These are phyloP conservation scores for Marasmius sp. DNA, from an alignment of 1,284 basidiomycete genomes.

Conservation along the genomic window DNA sequence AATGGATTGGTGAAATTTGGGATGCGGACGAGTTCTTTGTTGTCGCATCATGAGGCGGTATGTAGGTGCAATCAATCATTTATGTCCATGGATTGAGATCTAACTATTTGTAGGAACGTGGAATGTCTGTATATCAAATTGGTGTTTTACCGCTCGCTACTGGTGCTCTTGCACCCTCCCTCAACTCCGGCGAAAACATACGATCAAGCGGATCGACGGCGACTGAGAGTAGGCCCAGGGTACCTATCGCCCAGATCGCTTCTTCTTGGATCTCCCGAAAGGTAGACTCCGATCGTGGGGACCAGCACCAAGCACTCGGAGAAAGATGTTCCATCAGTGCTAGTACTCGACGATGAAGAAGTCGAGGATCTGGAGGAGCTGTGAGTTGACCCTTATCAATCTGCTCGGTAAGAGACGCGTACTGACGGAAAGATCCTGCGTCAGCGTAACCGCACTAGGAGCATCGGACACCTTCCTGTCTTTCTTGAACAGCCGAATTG, in stretches of 20 bases:
- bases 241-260: slow-evolving; percentile 10
- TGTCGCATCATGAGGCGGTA: slow-evolving; percentile 37
- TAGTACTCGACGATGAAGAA: slow-evolving; percentile 26
- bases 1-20: slow-evolving; percentile 28
- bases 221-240: neutral
- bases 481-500: too few species aligned
- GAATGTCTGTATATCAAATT: slow-evolving; percentile 20
- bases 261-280: slow-evolving; percentile 14
- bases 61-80: neutral
- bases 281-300: slow-evolving; percentile 18
- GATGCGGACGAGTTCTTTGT: slow-evolving; percentile 26
- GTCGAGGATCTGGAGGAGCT: slow-evolving; percentile 26
- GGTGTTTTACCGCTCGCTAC: slow-evolving; percentile 18
- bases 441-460: too few species aligned
- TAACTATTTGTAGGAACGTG: slow-evolving; percentile 15
- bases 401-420: neutral
- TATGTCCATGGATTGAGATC: neutral
- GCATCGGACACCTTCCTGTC: too few species aligned
- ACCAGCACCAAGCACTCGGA: slow-evolving; percentile 22
- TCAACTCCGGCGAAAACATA: slow-evolving; percentile 29
- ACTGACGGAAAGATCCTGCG: too few species aligned
- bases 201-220: slow-evolving; percentile 1
- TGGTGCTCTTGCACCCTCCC: slow-evolving; percentile 17
- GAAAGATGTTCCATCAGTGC: slow-evolving; percentile 19
- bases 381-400: slow-evolving; percentile 12